phyloP scores from a whole-genome alignment of 2,329 filamentous ascomycete species.

The Pestalotiopsis sp. region DNA sequence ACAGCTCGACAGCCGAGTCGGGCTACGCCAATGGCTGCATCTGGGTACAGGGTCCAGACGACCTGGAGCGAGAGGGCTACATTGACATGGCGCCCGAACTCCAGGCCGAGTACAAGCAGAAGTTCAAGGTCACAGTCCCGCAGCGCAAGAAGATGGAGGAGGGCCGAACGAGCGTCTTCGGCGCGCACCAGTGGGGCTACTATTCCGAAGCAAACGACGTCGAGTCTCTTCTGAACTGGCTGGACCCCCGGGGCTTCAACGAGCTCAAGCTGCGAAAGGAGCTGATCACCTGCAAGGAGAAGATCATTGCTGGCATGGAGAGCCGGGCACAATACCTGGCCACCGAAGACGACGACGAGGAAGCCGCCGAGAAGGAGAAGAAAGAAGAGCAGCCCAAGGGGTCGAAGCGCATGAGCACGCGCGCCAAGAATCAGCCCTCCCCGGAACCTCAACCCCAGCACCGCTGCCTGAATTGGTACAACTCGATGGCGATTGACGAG shows the following conservation, averaged over 20 bases:
- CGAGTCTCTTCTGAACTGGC: slow-evolving; percentile 80
- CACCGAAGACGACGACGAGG: slow-evolving; percentile 40
- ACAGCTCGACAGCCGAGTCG: slow-evolving; percentile 82
- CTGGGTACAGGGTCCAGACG: slow-evolving; percentile 94
- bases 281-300: slow-evolving; percentile 71
- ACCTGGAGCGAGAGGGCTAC: slow-evolving; percentile 82
- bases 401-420: slow-evolving; percentile 45
- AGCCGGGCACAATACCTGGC: slow-evolving; percentile 74
- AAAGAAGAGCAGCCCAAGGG: slow-evolving; percentile 27
- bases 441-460: slow-evolving; percentile 43
- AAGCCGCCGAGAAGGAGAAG: slow-evolving; percentile 35
- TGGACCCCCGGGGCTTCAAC: slow-evolving; percentile 83
- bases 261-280: slow-evolving; percentile 89
- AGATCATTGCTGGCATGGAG: slow-evolving; percentile 78
- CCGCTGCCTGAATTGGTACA: slow-evolving; percentile 55
- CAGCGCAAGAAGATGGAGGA: slow-evolving; percentile 87
- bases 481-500: slow-evolving; percentile 57
- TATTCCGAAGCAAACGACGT: slow-evolving; percentile 79
- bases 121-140: slow-evolving; percentile 79
- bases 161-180: slow-evolving; percentile 74
- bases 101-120: slow-evolving; percentile 72
- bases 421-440: slow-evolving; percentile 45
- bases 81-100: slow-evolving; percentile 74
- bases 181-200: slow-evolving; percentile 86
- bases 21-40: slow-evolving; percentile 92